Evolutionary conservation across 2,329 filamentous ascomycete genomes (phyloP).

Genomic region (Trichoderma sp.): DNA sequence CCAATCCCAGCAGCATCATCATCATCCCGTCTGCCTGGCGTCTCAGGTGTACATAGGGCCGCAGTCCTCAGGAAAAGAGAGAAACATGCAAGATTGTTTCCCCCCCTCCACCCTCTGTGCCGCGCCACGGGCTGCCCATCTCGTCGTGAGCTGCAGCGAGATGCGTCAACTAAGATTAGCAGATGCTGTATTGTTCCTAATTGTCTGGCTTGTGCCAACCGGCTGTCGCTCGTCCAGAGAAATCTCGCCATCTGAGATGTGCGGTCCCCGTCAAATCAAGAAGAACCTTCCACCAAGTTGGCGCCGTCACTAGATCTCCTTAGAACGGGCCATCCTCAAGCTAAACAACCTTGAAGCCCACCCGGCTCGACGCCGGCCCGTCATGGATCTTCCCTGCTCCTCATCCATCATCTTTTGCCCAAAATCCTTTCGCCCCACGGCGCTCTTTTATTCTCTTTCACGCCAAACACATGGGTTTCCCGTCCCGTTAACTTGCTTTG

Average conservation of each 20-base stretch:
- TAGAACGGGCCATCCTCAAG: neutral
- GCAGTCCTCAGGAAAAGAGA: neutral
- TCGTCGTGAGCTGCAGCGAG: no score
- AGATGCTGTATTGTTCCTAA: no score
- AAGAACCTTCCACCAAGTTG: no score
- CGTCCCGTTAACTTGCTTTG: neutral
- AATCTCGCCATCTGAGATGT: no score
- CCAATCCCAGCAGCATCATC: constrained; percentile 15
- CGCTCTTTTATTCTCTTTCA: neutral
- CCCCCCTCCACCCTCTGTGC: no score
- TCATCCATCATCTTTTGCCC: no score
- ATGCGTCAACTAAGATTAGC: no score
- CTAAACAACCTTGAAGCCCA: constrained; percentile 1
- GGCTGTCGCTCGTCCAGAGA: neutral
- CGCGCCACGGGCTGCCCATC: no score
- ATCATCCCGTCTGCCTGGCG: constrained; percentile 13
- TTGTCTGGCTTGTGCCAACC: no score
- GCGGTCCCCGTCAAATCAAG: no score
- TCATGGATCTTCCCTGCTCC: constrained; percentile 9
- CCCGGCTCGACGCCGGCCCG: constrained; percentile 26
- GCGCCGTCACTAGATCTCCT: neutral
- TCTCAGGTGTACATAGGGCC: constrained; percentile 17
- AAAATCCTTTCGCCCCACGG: neutral
- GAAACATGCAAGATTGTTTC: no score
- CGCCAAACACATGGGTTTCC: constrained; percentile 22